Base-by-base conservation (phyloP, 108 stramenopile species). In the Parmales sp. region DNA sequence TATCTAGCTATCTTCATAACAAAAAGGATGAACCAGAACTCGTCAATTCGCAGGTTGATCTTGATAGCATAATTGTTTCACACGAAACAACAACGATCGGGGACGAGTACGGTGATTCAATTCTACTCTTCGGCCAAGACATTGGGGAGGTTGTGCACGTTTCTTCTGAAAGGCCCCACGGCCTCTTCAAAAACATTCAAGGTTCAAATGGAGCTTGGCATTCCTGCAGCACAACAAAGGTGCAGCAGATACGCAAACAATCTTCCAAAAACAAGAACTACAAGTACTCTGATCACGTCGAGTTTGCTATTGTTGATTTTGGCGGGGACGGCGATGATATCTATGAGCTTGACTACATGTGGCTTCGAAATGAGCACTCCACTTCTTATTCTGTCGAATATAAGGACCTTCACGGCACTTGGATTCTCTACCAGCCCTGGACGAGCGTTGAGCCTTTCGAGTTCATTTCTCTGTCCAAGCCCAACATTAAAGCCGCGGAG, bases 241-340 rank as follows among this genome's bases (percentile, higher is more conserved):
- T n/a, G n/a, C n/a, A n/a, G n/a, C n/a, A n/a, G n/a, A n/a, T n/a
- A n/a, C n/a, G n/a, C n/a, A n/a, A n/a, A n/a, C n/a, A n/a, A n/a
- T n/a, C n/a, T n/a, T n/a, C 29, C 28, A 60, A 20, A 34, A 60
- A 60, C 31, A 20, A 11, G 29, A 60, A 60, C 31, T 28, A 34
- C 9, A 60, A 60, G 54, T 13, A 13, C 31, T 28, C 31, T 2
- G 54, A 26, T 3, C 36, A 4, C 31, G 54, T 19, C 11, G 54
- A 60, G 54, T 60, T 34, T 34, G 54, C 16, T 0, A 34, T 60
- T 28, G 3, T 60, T 13, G 54, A 60, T 0, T 60, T 60, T 29
- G 54, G 54, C 29, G 54, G 54, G 3, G 54, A 60, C 31, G 54
- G 54, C 16, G 54, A 60, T 20, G 54, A 60, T 20, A 31, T 60